phyloP scores from a whole-genome alignment of 108 stramenopile genomes.

The Skeletonema costatum region DNA sequence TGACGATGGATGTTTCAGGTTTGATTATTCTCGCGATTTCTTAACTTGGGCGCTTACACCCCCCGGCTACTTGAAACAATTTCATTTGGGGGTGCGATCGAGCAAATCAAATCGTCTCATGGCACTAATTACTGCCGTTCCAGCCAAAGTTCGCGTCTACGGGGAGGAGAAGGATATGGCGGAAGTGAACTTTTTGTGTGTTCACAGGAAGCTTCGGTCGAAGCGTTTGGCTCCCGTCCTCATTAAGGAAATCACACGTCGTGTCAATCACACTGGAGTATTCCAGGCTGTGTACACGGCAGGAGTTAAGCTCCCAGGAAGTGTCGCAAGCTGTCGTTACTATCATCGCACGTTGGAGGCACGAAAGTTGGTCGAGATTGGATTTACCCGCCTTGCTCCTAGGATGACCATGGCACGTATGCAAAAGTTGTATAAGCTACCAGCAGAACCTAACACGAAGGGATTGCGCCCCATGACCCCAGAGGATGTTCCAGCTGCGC shows the following conservation, averaged over 20 bases:
- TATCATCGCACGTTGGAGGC: conserved; percentile 95
- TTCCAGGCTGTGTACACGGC: conserved; percentile 99
- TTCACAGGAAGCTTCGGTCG: conserved; percentile 96
- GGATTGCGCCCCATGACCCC: conserved; percentile 76
- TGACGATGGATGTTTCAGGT: conserved; percentile 97
- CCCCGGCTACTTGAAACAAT: conserved; percentile 81
- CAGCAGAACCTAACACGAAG: conserved; percentile 40
- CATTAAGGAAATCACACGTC: conserved; percentile 98
- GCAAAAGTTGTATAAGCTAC: conserved; percentile 88
- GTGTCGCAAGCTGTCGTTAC: conserved; percentile 92
- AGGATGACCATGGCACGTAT: conserved; percentile 97
- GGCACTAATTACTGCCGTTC: conserved; percentile 96
- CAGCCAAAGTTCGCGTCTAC: conserved; percentile 78
- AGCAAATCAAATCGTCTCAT: conserved; percentile 82
- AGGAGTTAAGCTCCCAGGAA: conserved; percentile 94
- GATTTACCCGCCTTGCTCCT: conserved; percentile 84
- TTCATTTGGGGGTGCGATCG: conserved; percentile 92
- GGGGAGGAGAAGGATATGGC: conserved; percentile 64
- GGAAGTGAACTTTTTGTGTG: conserved; percentile 99
- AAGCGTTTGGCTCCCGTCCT: conserved; percentile 98
- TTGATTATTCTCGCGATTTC: conserved; percentile 94
- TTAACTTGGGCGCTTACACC: conserved; percentile 95
- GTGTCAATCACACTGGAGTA: conserved; percentile 91
- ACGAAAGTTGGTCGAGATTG: conserved; percentile 94
- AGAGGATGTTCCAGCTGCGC: conserved; percentile 84